phyloP scores from a whole-genome alignment of 768 basidiomycete species.

The Suillus occidentalis region DNA sequence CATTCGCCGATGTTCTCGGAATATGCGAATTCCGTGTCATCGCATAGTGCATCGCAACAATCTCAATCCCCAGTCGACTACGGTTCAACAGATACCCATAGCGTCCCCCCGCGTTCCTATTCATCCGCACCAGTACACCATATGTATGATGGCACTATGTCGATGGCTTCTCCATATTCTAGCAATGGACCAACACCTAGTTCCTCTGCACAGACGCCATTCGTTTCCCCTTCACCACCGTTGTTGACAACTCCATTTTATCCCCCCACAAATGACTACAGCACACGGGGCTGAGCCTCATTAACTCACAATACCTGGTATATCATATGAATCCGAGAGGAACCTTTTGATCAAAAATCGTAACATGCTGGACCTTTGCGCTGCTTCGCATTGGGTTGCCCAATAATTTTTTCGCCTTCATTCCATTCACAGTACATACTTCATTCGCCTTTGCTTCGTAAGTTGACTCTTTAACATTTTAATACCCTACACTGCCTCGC shows the following conservation, averaged over 20 bases:
- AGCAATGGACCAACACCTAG: slow-evolving; percentile 9
- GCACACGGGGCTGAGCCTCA: slow-evolving; percentile 10
- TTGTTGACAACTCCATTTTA: slow-evolving; percentile 32
- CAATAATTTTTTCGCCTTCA: slow-evolving; percentile 8
- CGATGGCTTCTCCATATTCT: slow-evolving; percentile 16
- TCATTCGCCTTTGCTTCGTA: neutral
- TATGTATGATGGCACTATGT: slow-evolving; percentile 13
- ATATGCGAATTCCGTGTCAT: slow-evolving; percentile 12
- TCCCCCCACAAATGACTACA: slow-evolving; percentile 17
- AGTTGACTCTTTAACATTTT: neutral
- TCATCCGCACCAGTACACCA: slow-evolving; percentile 21
- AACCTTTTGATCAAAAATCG: slow-evolving; percentile 11
- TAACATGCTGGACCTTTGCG: slow-evolving; percentile 5
- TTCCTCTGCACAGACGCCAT: slow-evolving; percentile 11
- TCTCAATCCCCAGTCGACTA: slow-evolving; percentile 12
- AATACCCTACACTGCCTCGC: slow-evolving; percentile 1
- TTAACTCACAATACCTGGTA: slow-evolving; percentile 16
- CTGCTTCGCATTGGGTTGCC: slow-evolving; percentile 8
- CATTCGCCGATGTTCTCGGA: slow-evolving; percentile 20
- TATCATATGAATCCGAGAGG: slow-evolving; percentile 15
- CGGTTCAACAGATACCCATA: slow-evolving; percentile 14
- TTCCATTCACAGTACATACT: slow-evolving; percentile 27
- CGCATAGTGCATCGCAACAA: slow-evolving; percentile 15
- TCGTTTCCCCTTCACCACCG: slow-evolving; percentile 25
- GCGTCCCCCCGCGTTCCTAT: slow-evolving; percentile 17